phyloP scores from a whole-genome alignment of 352 stramenopile genomes.

The Pythium utonaiense region DNA sequence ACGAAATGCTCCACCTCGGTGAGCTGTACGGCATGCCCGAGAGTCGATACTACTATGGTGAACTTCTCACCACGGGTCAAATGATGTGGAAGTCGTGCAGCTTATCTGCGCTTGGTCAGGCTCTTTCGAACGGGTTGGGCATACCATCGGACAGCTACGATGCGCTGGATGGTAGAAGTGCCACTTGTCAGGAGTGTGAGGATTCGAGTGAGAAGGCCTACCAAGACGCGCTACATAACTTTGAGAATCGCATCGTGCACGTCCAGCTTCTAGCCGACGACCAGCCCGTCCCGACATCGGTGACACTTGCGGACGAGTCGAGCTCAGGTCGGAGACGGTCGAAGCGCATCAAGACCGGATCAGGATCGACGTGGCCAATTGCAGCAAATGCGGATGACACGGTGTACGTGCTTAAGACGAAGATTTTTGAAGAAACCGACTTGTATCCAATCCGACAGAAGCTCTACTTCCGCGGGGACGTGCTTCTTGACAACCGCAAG shows the following conservation, averaged over 20 bases:
- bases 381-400: slow-evolving; percentile 58
- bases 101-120: slow-evolving; percentile 34
- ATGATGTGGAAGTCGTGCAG: slow-evolving; percentile 50
- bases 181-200: slow-evolving; percentile 55
- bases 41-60: slow-evolving; percentile 48
- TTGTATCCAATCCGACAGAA: slow-evolving; percentile 60
- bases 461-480: slow-evolving; percentile 62
- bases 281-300: slow-evolving; percentile 42
- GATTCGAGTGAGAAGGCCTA: slow-evolving; percentile 34
- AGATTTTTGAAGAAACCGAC: slow-evolving; percentile 71
- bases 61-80: slow-evolving; percentile 11
- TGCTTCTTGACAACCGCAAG: slow-evolving; percentile 48
- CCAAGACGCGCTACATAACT: slow-evolving; percentile 55
- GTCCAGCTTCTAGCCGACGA: slow-evolving; percentile 57
- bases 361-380: slow-evolving; percentile 47
- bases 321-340: slow-evolving; percentile 52
- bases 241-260: slow-evolving; percentile 54
- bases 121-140: slow-evolving; percentile 6
- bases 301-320: slow-evolving; percentile 38
- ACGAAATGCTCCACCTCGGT: slow-evolving; percentile 55
- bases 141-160: slow-evolving; percentile 28
- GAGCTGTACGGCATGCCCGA: slow-evolving; percentile 56
- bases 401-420: slow-evolving; percentile 73
- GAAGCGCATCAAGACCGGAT: slow-evolving; percentile 51
- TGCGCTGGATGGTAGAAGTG: slow-evolving; percentile 25